Evolutionary conservation across 2,329 filamentous ascomycete genomes (phyloP).

Genomic region (Microcera coccophila): DNA sequence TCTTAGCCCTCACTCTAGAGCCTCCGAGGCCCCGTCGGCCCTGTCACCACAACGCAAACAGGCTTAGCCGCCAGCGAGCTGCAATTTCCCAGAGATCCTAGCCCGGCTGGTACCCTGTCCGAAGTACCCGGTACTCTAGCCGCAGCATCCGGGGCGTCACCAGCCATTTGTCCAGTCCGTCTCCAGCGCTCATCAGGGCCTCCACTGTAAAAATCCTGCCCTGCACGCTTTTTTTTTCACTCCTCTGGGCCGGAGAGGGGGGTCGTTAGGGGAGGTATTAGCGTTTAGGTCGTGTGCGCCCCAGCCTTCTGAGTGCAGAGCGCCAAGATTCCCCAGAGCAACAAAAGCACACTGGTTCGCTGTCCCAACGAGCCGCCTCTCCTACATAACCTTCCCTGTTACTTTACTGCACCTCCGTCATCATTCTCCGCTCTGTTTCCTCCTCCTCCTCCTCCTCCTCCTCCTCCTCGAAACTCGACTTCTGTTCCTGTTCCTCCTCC

Average conservation of each 20-base stretch:
- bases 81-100: conserved; percentile 20
- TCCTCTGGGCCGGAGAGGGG: too few species aligned
- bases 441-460: conserved; percentile 17
- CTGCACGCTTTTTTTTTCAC: background rate
- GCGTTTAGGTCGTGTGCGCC: background rate
- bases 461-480: conserved; percentile 19
- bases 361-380: conserved; percentile 12
- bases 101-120: conserved; percentile 16
- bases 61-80: conserved; percentile 20
- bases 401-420: conserved; percentile 29
- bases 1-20: conserved; percentile 10
- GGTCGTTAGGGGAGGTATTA: too few species aligned
- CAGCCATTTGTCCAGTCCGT: background rate
- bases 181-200: too few species aligned
- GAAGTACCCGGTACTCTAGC: conserved; percentile 25
- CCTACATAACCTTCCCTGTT: conserved; percentile 16
- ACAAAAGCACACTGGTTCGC: conserved; percentile 11
- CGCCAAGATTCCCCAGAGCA: too few species aligned
- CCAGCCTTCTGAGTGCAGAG: too few species aligned
- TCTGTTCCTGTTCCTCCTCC: conserved; percentile 16
- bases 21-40: conserved; percentile 12
- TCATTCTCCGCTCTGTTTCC: conserved; percentile 27
- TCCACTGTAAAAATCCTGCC: background rate
- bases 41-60: conserved; percentile 15
- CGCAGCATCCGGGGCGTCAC: conserved; percentile 26